Evolutionary conservation across 352 stramenopile species (phyloP).

Genomic region (Globisporangium splendens): DNA sequence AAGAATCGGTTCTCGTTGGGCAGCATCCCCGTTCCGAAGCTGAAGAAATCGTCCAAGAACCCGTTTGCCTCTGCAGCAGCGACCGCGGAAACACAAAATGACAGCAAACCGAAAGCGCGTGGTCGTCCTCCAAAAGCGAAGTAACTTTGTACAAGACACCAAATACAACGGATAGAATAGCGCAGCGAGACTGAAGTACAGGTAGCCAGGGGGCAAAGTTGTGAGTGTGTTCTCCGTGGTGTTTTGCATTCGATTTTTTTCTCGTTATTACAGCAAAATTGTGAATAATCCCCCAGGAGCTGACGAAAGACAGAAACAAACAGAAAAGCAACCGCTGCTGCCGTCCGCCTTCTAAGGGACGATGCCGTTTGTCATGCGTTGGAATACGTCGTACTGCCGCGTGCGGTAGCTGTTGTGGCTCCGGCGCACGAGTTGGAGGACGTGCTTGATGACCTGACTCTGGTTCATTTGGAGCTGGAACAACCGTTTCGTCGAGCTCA

Average conservation of each 20-base stretch:
- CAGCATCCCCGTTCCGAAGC: slow-evolving; percentile 69
- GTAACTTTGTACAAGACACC: slow-evolving; percentile 1
- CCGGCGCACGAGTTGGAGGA: slow-evolving; percentile 84
- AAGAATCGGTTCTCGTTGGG: slow-evolving; percentile 76
- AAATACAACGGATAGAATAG: neutral
- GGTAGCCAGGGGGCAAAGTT: neutral
- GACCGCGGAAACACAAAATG: slow-evolving; percentile 15
- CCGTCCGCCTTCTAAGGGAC: slow-evolving; percentile 36
- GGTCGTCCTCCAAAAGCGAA: slow-evolving; percentile 34
- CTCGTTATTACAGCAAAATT: neutral
- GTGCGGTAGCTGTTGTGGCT: slow-evolving; percentile 91
- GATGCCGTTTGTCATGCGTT: slow-evolving; percentile 92
- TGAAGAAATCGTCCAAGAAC: slow-evolving; percentile 82
- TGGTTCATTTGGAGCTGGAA: slow-evolving; percentile 82
- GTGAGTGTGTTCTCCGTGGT: too few species aligned
- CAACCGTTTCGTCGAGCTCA: slow-evolving; percentile 71
- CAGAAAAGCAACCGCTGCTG: neutral
- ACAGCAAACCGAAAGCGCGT: slow-evolving; percentile 14
- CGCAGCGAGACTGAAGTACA: neutral
- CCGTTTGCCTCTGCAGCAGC: slow-evolving; percentile 43
- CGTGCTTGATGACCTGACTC: slow-evolving; percentile 87
- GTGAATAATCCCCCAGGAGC: too few species aligned
- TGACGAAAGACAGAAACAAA: too few species aligned
- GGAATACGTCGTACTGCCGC: slow-evolving; percentile 90
- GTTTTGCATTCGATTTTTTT: too few species aligned